Conservation (phyloP, 768 basidiomycete species). For the Rhodosporidiobolus odoratus region DNA sequence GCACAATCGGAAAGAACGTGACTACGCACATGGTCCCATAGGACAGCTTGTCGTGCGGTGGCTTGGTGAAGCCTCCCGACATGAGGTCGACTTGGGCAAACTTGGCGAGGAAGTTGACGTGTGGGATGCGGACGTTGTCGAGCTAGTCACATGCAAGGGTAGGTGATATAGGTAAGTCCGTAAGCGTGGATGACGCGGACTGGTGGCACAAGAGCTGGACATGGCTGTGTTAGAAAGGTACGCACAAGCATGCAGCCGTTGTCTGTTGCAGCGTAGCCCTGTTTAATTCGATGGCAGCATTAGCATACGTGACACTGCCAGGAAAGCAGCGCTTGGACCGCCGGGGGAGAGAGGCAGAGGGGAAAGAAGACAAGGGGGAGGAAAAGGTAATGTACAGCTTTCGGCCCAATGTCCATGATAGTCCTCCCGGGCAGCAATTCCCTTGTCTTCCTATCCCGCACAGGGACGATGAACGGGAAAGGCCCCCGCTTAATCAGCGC, state of each 20-base stretch:
- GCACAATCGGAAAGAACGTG: not conserved
- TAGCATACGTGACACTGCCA: too few relatives aligned
- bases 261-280: constrained; percentile 41
- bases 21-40: constrained; percentile 40
- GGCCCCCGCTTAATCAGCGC: constrained; percentile 57
- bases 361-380: not conserved
- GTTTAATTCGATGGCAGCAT: too few relatives aligned
- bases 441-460: constrained; percentile 62
- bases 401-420: constrained; percentile 70
- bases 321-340: not conserved
- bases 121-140: constrained; percentile 43
- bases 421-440: constrained; percentile 58
- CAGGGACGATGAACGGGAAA: constrained; percentile 68
- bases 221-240: too few relatives aligned
- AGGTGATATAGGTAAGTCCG: too few relatives aligned
- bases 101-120: constrained; percentile 43
- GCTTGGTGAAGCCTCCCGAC: constrained; percentile 37
- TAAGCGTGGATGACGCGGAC: too few relatives aligned
- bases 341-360: not conserved
- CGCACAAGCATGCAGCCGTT: constrained; percentile 38
- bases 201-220: too few relatives aligned
- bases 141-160: too few relatives aligned
- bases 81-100: constrained; percentile 39
- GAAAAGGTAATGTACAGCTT: constrained; percentile 40
- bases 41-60: constrained; percentile 36